Conservation (phyloP, 176 grass and related monocot species). For the Alopecurus myosuroides region DNA sequence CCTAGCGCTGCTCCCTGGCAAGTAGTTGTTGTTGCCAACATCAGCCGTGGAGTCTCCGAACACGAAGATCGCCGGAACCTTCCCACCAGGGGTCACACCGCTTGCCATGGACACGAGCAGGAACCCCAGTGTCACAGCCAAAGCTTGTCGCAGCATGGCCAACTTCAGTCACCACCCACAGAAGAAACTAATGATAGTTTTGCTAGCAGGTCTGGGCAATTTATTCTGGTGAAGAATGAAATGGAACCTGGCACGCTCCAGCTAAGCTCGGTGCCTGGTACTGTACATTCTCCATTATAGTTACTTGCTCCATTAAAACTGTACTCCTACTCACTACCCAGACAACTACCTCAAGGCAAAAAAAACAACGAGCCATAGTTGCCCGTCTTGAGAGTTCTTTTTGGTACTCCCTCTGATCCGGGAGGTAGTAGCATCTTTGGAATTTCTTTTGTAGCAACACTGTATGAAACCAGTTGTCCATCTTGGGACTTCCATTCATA, state of each 20-base stretch:
- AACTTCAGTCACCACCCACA: not conserved
- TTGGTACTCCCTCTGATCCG: too few relatives aligned
- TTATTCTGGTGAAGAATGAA: not conserved
- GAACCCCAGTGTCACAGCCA: not conserved
- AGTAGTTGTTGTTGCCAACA: slow-evolving; percentile 66
- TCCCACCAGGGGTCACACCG: not conserved
- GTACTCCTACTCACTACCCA: too few relatives aligned
- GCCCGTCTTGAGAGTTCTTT: not conserved
- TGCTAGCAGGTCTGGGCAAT: not conserved
- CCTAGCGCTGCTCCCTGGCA: slow-evolving; percentile 21
- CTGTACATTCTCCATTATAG: slow-evolving; percentile 6
- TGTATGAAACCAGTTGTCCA: too few relatives aligned
- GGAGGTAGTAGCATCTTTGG: too few relatives aligned
- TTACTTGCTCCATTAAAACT: not conserved
- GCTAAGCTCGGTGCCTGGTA: not conserved
- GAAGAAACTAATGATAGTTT: not conserved
- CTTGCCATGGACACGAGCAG: not conserved
- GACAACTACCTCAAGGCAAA: not conserved
- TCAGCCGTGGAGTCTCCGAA: slow-evolving; percentile 74
- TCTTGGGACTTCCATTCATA: not conserved
- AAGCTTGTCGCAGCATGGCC: not conserved
- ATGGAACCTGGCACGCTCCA: not conserved
- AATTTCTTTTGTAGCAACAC: too few relatives aligned
- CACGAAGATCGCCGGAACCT: slow-evolving; percentile 63
- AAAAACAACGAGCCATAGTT: not conserved